A percentile compares a stretch with the other conserved stretches of the same genome.
These are phyloP conservation scores for Samsoniella hepiali DNA, from an alignment of 2,329 filamentous ascomycete species.

Conservation along the genomic window DNA sequence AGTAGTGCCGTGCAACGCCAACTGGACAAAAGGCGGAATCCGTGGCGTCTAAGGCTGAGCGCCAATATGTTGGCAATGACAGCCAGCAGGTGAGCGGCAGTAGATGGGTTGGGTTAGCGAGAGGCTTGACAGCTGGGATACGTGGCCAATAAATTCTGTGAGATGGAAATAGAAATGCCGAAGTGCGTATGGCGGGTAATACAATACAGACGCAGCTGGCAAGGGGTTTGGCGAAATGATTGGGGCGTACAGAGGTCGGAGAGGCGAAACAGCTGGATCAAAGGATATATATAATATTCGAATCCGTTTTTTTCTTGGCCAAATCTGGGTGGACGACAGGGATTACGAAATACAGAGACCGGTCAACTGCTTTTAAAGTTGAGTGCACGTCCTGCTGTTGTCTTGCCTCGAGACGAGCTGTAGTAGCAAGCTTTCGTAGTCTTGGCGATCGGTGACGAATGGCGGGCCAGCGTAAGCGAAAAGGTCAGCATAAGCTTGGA, in stretches of 20 bases:
- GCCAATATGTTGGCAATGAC: neutral
- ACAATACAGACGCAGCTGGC: constrained; percentile 9
- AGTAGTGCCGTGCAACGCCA: constrained; percentile 4
- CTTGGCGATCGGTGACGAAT: constrained; percentile 11
- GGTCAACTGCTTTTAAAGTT: neutral
- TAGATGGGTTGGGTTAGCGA: neutral
- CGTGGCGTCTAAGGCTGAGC: constrained; percentile 6
- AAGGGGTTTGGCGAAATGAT: constrained; percentile 17
- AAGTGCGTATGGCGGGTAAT: constrained; percentile 2
- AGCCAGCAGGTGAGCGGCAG: neutral
- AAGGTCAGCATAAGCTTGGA: constrained; percentile 15
- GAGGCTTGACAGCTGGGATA: neutral
- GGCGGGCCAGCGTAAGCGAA: constrained; percentile 13
- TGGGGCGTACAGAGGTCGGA: constrained; percentile 10
- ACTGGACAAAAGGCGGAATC: neutral
- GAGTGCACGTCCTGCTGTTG: neutral
- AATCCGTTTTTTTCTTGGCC: neutral
- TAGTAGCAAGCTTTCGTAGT: neutral
- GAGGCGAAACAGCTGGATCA: constrained; percentile 4
- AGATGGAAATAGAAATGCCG: constrained; percentile 10
- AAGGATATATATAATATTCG: constrained; percentile 1
- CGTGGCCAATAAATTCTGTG: constrained; percentile 7
- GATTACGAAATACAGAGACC: neutral
- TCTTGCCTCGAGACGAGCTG: neutral
- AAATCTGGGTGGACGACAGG: neutral